Evolutionary conservation across 2,329 filamentous ascomycete genomes (phyloP).

Genomic region (Curvularia verruculosa): DNA sequence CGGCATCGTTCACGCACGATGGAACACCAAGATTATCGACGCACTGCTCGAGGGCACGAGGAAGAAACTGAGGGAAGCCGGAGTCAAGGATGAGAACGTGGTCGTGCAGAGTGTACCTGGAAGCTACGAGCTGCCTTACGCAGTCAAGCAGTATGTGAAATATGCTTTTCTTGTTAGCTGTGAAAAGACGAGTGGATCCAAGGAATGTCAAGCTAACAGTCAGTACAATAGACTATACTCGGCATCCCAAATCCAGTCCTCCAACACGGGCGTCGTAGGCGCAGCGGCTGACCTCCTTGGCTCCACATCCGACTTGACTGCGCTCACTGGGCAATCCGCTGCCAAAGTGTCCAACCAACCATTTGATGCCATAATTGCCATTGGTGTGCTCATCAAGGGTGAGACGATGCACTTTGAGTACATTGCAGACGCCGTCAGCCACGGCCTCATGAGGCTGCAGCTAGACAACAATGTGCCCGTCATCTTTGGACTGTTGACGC

Average conservation of each 20-base stretch:
- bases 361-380: slow-evolving; percentile 93
- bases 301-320: slow-evolving; percentile 65
- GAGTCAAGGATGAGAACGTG: slow-evolving; percentile 88
- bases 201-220: background rate
- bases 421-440: slow-evolving; percentile 87
- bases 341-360: slow-evolving; percentile 52
- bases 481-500: slow-evolving; percentile 88
- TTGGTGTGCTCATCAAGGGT: slow-evolving; percentile 97
- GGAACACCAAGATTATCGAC: slow-evolving; percentile 89
- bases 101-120: slow-evolving; percentile 88
- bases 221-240: slow-evolving; percentile 64
- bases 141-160: slow-evolving; percentile 75
- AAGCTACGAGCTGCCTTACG: slow-evolving; percentile 91
- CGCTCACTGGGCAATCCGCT: slow-evolving; percentile 31
- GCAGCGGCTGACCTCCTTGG: slow-evolving; percentile 79
- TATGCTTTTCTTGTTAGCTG: background rate
- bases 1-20: slow-evolving; percentile 93
- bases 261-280: slow-evolving; percentile 60
- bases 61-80: slow-evolving; percentile 75
- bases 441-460: slow-evolving; percentile 93
- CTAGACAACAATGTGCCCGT: slow-evolving; percentile 88
- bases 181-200: background rate
- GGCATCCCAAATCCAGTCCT: slow-evolving; percentile 81
- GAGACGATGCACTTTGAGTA: slow-evolving; percentile 99
- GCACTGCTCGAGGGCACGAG: slow-evolving; percentile 81